Evolutionary conservation across 768 basidiomycete species (phyloP).

Genomic region (Boletales sp.): DNA sequence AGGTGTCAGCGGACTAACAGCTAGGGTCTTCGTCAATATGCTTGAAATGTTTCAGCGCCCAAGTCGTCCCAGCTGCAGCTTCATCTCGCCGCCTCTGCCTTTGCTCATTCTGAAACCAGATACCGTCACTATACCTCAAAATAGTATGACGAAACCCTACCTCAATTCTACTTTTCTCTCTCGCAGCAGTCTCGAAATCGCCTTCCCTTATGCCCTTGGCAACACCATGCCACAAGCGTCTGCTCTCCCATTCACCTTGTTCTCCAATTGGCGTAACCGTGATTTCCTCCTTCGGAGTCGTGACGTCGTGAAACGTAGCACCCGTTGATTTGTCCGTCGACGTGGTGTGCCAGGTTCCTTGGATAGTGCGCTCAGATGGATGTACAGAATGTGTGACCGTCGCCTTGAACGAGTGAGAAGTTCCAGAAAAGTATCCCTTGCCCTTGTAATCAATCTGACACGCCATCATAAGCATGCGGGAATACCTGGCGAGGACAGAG

Average conservation of each 20-base stretch:
- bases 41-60: conserved; percentile 77
- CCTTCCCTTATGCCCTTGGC: conserved; percentile 88
- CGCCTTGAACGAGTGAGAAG: conserved; percentile 91
- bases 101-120: conserved; percentile 72
- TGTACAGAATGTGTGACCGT: conserved; percentile 52
- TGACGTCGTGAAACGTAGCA: conserved; percentile 73
- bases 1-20: conserved; percentile 47
- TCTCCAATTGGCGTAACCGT: conserved; percentile 54
- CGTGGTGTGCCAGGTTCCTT: conserved; percentile 78
- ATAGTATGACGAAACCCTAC: conserved; percentile 34
- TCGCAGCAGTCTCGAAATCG: conserved; percentile 87
- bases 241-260: conserved; percentile 83
- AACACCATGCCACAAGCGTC: conserved; percentile 80
- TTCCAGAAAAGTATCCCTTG: conserved; percentile 93
- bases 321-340: conserved; percentile 49
- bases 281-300: conserved; percentile 71
- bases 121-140: not conserved
- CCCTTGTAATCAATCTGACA: conserved; percentile 87
- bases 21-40: conserved; percentile 65
- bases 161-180: conserved; percentile 90
- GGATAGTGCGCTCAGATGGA: conserved; percentile 48
- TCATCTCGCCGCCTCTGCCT: conserved; percentile 87
- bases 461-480: conserved; percentile 34
- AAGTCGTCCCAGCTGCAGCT: conserved; percentile 60
- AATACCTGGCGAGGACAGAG: not conserved